These are phyloP conservation scores for Mycothermus thermophilus DNA, from an alignment of 495 filamentous ascomycete species.

Conservation along the genomic window DNA sequence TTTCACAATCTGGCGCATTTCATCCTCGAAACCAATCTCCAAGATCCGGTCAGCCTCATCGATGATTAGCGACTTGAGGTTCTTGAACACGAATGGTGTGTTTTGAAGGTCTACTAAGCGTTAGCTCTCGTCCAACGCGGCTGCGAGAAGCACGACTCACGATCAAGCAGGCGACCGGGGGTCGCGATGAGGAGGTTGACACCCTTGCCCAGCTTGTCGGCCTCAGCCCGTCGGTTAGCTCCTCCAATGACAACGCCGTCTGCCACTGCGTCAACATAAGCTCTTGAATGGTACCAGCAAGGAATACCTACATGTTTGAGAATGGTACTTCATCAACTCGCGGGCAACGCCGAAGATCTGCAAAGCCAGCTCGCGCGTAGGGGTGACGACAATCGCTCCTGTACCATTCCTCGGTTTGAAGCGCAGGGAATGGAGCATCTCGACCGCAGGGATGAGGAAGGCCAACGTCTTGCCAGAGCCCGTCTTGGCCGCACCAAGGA, in stretches of 20 bases:
- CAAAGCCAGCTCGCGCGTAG: slow-evolving; percentile 79
- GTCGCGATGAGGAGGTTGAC: slow-evolving; percentile 92
- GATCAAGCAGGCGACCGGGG: slow-evolving; percentile 83
- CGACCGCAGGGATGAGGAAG: slow-evolving; percentile 87
- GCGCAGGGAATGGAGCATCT: slow-evolving; percentile 80
- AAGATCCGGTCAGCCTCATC: slow-evolving; percentile 90
- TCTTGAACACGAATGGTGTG: slow-evolving; percentile 88
- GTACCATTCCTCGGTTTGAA: slow-evolving; percentile 71
- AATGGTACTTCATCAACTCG: slow-evolving; percentile 65
- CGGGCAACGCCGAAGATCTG: slow-evolving; percentile 94
- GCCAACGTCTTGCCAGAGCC: too few relatives aligned
- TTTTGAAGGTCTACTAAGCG: slow-evolving; percentile 55
- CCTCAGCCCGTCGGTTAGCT: slow-evolving; percentile 80
- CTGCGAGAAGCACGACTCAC: slow-evolving; percentile 2
- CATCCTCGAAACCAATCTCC: slow-evolving; percentile 96
- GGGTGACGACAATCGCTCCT: slow-evolving; percentile 75
- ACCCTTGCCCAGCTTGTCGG: slow-evolving; percentile 85
- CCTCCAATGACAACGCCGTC: slow-evolving; percentile 94
- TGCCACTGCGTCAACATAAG: too few relatives aligned
- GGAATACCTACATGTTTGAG: slow-evolving; percentile 57
- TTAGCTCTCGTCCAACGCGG: background rate
- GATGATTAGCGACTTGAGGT: slow-evolving; percentile 64
- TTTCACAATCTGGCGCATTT: slow-evolving; percentile 95
- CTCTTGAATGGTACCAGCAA: too few relatives aligned
- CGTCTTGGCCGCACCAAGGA: slow-evolving; percentile 94